Evolutionary conservation across 78 protist species (phyloP).

Genomic region (Dictyostelium capitatum): DNA sequence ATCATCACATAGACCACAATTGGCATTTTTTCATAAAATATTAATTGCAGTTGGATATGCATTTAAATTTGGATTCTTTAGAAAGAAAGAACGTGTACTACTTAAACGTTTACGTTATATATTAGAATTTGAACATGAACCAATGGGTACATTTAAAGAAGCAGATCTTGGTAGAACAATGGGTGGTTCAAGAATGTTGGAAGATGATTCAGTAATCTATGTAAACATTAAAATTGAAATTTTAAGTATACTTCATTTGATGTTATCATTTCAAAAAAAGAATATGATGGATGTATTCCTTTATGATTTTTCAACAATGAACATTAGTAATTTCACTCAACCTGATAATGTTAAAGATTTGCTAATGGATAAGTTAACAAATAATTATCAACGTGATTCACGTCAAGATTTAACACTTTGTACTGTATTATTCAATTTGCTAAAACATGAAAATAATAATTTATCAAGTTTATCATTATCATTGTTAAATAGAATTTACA

Average conservation of each 20-base stretch:
- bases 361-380: neutral
- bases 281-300: constrained; percentile 48
- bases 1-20: constrained; percentile 38
- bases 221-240: constrained; percentile 64
- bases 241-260: constrained; percentile 53
- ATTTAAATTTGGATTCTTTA: constrained; percentile 75
- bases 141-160: neutral
- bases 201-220: constrained; percentile 48
- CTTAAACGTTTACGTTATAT: constrained; percentile 29
- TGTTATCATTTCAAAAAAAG: constrained; percentile 66
- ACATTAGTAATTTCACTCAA: neutral
- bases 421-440: neutral
- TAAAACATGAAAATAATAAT: constrained; percentile 72
- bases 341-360: neutral
- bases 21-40: constrained; percentile 53
- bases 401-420: constrained; percentile 6
- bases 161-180: constrained; percentile 58
- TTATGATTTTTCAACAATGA: neutral
- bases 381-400: neutral
- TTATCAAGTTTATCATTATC: constrained; percentile 29
- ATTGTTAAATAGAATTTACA: constrained; percentile 32
- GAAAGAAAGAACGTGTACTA: constrained; percentile 35
- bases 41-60: constrained; percentile 64
- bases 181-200: constrained; percentile 66
- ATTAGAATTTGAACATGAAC: constrained; percentile 37